Evolutionary conservation across 2,329 filamentous ascomycete genomes (phyloP).

Genomic region (Anthostomella pinea): DNA sequence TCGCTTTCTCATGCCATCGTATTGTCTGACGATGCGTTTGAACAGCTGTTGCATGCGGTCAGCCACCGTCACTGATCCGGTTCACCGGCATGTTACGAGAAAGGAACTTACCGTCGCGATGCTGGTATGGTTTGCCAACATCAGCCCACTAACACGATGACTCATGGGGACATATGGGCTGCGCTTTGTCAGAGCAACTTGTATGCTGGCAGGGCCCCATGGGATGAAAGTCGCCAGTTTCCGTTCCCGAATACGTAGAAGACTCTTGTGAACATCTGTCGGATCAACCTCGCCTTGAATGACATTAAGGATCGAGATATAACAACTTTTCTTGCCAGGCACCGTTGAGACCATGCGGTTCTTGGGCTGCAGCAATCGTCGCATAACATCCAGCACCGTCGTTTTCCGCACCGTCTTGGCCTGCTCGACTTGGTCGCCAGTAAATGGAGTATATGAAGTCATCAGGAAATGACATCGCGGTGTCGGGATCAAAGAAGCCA

Average conservation of each 20-base stretch:
- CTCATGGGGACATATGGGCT: conserved; percentile 94
- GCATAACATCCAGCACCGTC: conserved; percentile 96
- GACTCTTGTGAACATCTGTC: conserved; percentile 96
- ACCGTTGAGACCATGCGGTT: conserved; percentile 98
- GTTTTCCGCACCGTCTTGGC: conserved; percentile 98
- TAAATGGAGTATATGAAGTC: conserved; percentile 98
- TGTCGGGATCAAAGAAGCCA: conserved; percentile 93
- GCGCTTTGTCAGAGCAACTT: conserved; percentile 93
- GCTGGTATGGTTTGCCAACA: conserved; percentile 97
- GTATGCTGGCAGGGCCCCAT: conserved; percentile 96
- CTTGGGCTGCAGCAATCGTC: conserved; percentile 90
- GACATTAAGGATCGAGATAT: conserved; percentile 98
- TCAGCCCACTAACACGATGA: conserved; percentile 90
- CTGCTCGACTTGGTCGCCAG: conserved; percentile 91
- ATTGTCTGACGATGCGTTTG: conserved; percentile 88
- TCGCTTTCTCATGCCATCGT: conserved; percentile 90
- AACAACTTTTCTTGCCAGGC: conserved; percentile 95
- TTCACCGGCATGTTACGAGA: neutral
- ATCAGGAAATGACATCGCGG: conserved; percentile 97
- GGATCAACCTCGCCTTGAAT: conserved; percentile 98
- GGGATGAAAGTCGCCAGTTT: conserved; percentile 95
- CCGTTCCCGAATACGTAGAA: conserved; percentile 91
- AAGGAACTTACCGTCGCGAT: conserved; percentile 72
- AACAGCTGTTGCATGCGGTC: too few species aligned
- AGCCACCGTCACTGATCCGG: too few species aligned